Evolutionary conservation across 73 alveolate genomes (phyloP).

Genomic region (Paramecium tetraurelia): DNA sequence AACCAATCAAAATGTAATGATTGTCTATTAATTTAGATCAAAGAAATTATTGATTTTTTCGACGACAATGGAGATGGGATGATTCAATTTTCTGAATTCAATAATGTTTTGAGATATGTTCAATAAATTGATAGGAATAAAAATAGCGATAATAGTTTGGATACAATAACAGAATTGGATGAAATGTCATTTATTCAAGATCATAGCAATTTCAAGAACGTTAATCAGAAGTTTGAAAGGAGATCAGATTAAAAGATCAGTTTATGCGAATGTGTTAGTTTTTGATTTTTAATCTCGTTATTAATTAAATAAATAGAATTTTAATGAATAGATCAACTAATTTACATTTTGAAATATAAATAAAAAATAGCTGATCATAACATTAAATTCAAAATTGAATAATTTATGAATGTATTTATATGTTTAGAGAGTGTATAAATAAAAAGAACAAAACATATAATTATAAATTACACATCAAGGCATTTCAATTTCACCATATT

Average conservation of each 20-base stretch:
- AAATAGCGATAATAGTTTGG: not conserved
- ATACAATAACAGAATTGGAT: not conserved
- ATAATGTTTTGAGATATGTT: not conserved
- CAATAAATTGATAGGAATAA: not conserved
- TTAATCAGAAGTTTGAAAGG: not conserved
- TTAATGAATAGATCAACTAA: not conserved
- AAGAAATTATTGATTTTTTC: not conserved
- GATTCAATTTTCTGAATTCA: not conserved
- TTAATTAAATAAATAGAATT: not conserved
- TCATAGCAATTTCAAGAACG: not conserved
- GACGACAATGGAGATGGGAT: constrained; percentile 34
- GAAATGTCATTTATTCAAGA: not conserved
- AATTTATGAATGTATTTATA: not conserved
- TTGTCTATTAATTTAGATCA: not conserved
- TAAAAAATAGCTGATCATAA: not conserved
- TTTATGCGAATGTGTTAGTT: not conserved
- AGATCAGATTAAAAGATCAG: not conserved
- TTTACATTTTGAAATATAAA: not conserved
- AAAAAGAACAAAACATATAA: not conserved
- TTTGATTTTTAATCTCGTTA: not conserved
- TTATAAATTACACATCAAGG: not conserved
- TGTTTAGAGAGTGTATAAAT: not conserved
- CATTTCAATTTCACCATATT: constrained; percentile 28
- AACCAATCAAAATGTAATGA: not conserved
- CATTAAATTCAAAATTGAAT: not conserved